Evolutionary conservation across 2,329 filamentous ascomycete species (phyloP), one percentile per base, ranked within the genome.

Genomic region (Hymenotorrendiella dingleyae): DNA sequence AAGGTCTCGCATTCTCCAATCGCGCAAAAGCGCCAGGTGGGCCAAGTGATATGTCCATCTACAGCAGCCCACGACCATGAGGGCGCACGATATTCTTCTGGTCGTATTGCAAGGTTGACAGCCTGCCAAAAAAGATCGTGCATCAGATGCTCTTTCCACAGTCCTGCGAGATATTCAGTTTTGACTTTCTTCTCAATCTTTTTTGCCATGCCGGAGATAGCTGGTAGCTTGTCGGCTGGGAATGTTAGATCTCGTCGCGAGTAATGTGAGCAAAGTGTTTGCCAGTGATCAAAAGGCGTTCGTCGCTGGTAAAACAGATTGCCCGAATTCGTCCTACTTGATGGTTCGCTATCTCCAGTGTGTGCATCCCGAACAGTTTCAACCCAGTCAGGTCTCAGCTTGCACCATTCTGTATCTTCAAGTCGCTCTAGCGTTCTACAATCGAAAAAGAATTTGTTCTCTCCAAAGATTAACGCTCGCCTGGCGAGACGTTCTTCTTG

Each of bases 401-500:
- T 40, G 19, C 26, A 43, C n/a, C 24, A 17, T 19, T 36, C 30
- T n/a, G 40, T 43, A 22, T 39, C 41, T 21, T 43, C 41, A 3
- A 21, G 11, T 21, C 36, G 20, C 34, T 50, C 45, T 1, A 47
- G 17, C 3, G 43, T 43, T 27, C 43, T 44, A 35, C 49, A 52
- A 23, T 52, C 46, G n/a, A 49, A 39, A 26, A 52, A 52, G 21
- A 47, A 42, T 20, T 49, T 49, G 6, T 38, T 40, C 16, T 47
- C 34, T 3, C 49, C 49, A 29, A 52, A 52, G 24, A 43, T 43
- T 6, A 52, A 46, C 24, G 40, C 44, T 6, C 49, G 41, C 23
- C 43, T 29, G 5, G 49, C 46, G 6, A 52, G 38, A 11, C 46
- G 38, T 19, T 49, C 46, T 40, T 52, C 49, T 45, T 52, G 49